Evolutionary conservation across 345 rosid species (phyloP), one percentile per base, ranked within the genome.

Genomic region (Syzygium grande): DNA sequence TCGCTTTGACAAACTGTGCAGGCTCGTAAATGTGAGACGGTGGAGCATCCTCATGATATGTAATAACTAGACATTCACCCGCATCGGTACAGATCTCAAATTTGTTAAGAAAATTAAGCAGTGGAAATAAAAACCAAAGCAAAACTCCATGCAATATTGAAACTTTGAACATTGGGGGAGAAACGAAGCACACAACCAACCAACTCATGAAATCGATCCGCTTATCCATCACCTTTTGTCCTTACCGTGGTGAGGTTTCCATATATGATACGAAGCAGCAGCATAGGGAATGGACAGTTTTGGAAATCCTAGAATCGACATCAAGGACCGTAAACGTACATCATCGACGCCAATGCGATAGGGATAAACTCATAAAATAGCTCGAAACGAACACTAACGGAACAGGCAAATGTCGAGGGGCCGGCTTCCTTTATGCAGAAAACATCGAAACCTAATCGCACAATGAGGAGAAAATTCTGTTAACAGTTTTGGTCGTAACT

Each of bases 1-100:
- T 21, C 0, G 6, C 11, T 30, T 4, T 17, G 79, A 68, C 11
- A 68, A 16, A 1, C 3, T 30, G 29, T 0, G 3, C 43, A 8
- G 13, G 30, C 80, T 68, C 4, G 79, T 68, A 34, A 34, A 68
- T 1, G 46, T 68, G 23, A 34, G 46, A 34, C 0, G 14, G 13
- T 4, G 25, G 8, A 34, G 80, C 22, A 73, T 9, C 13, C 7
- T 10, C 6, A 22, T 73, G 17, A 9, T 17, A 1, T 9, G 46
- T 21, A 68, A 9, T 34, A 1, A 17, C 49, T 73, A 21, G 49
- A 73, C 25, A 38, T 38, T 34, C 80, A 34, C 10, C 34, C 9
- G 16, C 3, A 6, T 14, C 30, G 73, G 6, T 6, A 1, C n/a
- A 13, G 38, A n/a, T 61, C 27, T 61, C n/a, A n/a, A 30, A 14